phyloP scores from a whole-genome alignment of 2,329 filamentous ascomycete genomes.

The Paecilomyces variotii region DNA sequence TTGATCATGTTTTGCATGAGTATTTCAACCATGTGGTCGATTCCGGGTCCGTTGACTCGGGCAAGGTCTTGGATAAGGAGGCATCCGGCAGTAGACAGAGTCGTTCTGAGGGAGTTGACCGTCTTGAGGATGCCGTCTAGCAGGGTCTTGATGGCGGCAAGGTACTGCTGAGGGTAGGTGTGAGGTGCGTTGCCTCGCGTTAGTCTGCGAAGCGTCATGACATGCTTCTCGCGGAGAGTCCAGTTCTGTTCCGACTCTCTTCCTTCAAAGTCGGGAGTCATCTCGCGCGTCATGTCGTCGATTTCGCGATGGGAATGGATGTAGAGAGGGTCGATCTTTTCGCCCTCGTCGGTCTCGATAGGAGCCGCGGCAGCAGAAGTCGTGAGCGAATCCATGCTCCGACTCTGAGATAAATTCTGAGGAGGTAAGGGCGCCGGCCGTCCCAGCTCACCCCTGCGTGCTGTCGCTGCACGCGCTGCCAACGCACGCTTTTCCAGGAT shows the following conservation, averaged over 20 bases:
- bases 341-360: slow-evolving; percentile 50
- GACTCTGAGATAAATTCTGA: slow-evolving; percentile 9
- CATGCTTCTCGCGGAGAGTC: slow-evolving; percentile 74
- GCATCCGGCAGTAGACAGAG: slow-evolving; percentile 80
- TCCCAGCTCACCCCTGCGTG: neutral
- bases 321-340: slow-evolving; percentile 70
- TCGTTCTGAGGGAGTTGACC: slow-evolving; percentile 75
- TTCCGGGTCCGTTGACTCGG: slow-evolving; percentile 62
- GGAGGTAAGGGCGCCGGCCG: neutral
- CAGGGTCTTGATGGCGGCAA: slow-evolving; percentile 62
- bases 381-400: slow-evolving; percentile 8
- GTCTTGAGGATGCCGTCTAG: slow-evolving; percentile 86
- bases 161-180: slow-evolving; percentile 65
- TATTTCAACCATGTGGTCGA: slow-evolving; percentile 85
- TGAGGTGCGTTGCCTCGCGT: slow-evolving; percentile 74
- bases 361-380: slow-evolving; percentile 7
- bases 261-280: slow-evolving; percentile 76
- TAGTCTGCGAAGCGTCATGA: slow-evolving; percentile 66
- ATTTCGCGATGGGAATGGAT: slow-evolving; percentile 78
- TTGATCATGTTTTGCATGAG: slow-evolving; percentile 85
- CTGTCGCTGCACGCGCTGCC: neutral
- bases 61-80: slow-evolving; percentile 78
- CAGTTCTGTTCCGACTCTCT: slow-evolving; percentile 88
- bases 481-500: no score
- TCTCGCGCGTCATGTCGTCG: slow-evolving; percentile 78